Evolutionary conservation across 805 yeast species (phyloP), one percentile per base, ranked within the genome.

Genomic region (Lachancea waltii): DNA sequence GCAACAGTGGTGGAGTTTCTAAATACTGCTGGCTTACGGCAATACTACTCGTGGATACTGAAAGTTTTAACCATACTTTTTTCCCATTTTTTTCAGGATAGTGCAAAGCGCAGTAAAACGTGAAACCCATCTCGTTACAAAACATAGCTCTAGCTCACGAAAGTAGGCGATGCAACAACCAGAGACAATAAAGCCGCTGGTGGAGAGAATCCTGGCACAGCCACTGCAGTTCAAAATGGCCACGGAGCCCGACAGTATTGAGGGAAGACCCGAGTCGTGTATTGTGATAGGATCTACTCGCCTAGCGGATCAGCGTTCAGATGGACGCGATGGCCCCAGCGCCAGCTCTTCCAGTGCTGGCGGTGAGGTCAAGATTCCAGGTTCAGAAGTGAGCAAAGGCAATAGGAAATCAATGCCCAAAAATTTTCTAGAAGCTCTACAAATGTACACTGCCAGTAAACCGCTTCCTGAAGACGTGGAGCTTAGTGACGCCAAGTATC

Each of bases 181-280:
- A 33, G 59, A 57, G 23, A 46, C 56, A 19, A 40, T 58, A 28
- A 56, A 57, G 35, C 84, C 85, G n/a, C 56, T 77, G 31, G 73
- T 79, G 42, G 84, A 78, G 49, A 67, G 82, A 49, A 68, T 80
- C 39, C 64, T 79, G 28, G 61, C 78, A 20, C 73, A 74, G 40
- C 87, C 86, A 7, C 56, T 81, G 36, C 67, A 67, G 20, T 85
- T 85, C 58, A 76, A 72, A 38, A 67, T 76, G 3, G 87, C 85
- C 11, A 73, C 69, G 45, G 63, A 62, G 38, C 73, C 77, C 5
- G 82, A 75, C 53, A 62, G 66, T 15, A 65, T 65, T 10, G 52
- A 68, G 14, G 51, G 64, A 33, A 68, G 58, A 51, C 80, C 77
- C 1, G 58, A 72, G 3, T 62, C 67, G 44, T 81, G 78, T 58